Evolutionary conservation across 2,329 filamentous ascomycete species (phyloP).

Genomic region (Cordyceps pruinosa): DNA sequence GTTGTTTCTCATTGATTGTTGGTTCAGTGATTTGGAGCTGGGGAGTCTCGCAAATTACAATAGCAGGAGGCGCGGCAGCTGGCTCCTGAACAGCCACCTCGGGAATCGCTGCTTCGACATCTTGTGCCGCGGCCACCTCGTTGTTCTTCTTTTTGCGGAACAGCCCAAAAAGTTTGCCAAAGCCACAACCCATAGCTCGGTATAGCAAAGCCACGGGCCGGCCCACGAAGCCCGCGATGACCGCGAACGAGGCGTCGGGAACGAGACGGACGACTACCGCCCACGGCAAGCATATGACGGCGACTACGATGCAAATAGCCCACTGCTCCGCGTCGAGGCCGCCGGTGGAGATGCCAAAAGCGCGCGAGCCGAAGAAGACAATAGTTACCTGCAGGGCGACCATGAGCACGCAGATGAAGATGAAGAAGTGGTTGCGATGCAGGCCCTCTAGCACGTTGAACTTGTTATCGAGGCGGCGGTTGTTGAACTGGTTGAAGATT

Average conservation of each 20-base stretch:
- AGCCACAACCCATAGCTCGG: neutral
- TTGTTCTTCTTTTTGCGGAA: constrained; percentile 4
- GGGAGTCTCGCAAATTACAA: constrained; percentile 6
- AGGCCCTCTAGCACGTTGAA: constrained; percentile 86
- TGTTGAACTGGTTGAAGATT: constrained; percentile 77
- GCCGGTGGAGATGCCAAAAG: constrained; percentile 56
- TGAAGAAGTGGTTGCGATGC: constrained; percentile 72
- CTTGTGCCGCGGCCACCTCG: neutral
- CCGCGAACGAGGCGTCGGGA: constrained; percentile 50
- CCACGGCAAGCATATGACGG: constrained; percentile 67
- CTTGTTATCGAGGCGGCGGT: constrained; percentile 76
- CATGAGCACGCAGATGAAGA: constrained; percentile 74
- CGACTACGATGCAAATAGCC: constrained; percentile 74
- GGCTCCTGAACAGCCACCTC: neutral
- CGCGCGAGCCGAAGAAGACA: constrained; percentile 69
- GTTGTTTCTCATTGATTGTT: neutral
- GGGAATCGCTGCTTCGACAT: neutral
- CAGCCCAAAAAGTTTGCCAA: neutral
- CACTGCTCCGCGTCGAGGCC: constrained; percentile 63
- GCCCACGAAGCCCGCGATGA: constrained; percentile 4
- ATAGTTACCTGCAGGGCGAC: constrained; percentile 79
- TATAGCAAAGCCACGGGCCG: constrained; percentile 8
- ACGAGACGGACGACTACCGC: constrained; percentile 67
- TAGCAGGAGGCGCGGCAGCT: neutral
- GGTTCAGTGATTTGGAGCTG: constrained; percentile 4